Percentiles rank a stretch among this genome's conserved stretches.
Conservation (phyloP, 2,329 filamentous ascomycete species). For the Mycosphaerella sp. region DNA sequence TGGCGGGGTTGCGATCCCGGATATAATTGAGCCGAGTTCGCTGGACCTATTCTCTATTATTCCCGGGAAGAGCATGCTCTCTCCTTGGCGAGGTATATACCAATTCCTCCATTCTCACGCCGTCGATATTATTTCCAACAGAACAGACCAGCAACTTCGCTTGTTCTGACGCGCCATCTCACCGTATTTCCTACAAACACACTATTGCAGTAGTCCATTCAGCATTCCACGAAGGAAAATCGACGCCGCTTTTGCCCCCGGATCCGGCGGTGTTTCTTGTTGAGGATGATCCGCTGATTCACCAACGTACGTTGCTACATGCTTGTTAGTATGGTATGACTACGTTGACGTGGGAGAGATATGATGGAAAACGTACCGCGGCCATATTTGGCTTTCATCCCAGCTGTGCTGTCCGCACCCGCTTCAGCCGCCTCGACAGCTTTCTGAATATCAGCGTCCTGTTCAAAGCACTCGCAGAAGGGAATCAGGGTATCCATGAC, state of each 20-base stretch:
- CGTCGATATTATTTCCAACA: too few relatives aligned
- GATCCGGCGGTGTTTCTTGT: constrained; percentile 32
- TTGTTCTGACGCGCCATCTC: too few relatives aligned
- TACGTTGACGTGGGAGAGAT: background rate
- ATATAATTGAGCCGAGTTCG: too few relatives aligned
- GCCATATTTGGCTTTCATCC: constrained; percentile 35
- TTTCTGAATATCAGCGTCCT: constrained; percentile 21
- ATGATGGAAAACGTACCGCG: constrained; percentile 22
- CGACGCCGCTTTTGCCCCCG: constrained; percentile 34
- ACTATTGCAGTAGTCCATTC: constrained; percentile 16
- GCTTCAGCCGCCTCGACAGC: constrained; percentile 31
- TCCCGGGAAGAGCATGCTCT: too few relatives aligned
- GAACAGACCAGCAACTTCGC: too few relatives aligned
- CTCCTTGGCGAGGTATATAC: too few relatives aligned
- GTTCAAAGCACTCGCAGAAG: constrained; percentile 33
- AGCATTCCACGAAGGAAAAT: constrained; percentile 33
- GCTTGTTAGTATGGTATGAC: background rate
- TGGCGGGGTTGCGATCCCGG: background rate
- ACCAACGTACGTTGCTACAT: constrained; percentile 33
- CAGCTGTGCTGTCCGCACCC: constrained; percentile 32
- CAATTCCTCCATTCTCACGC: too few relatives aligned
- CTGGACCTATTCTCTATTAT: too few relatives aligned
- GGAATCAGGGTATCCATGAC: constrained; percentile 37
- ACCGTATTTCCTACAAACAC: background rate
- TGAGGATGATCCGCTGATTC: constrained; percentile 24